Base-by-base conservation (phyloP, 805 yeast genomes). In the Kodamaea hsintzibuensis region DNA sequence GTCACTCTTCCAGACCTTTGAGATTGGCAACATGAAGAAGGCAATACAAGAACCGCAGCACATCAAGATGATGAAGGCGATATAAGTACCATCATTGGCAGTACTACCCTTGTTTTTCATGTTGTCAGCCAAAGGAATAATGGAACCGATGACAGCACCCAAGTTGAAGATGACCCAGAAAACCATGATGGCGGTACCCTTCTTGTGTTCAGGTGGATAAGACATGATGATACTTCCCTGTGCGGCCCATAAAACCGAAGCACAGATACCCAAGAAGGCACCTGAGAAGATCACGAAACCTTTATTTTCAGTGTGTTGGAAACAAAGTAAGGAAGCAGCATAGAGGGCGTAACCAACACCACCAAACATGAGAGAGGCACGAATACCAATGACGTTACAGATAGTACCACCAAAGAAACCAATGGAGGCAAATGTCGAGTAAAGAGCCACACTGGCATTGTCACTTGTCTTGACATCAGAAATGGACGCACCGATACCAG, bases 111-210 rank as follows among this genome's bases (percentile, higher is more conserved):
- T 64, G 50, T 70, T 69, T 49, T 79, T 63, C 60, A 82, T 65
- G 60, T 79, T 81, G 60, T 80, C 75, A 44, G 76, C 83, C 62
- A 83, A 76, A n/a, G 87, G 85, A 58, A 83, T 78, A 44, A 81
- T 68, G 13, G 81, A 69, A 46, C 88, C 88, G 58, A 83, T 80
- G 51, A 83, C 86, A 10, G 82, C 83, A 64, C 87, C 88, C 56
- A 81, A 67, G 67, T 82, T 81, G 72, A 83, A 83, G 52, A 83
- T 82, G 57, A 80, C 72, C 87, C 87, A 83, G 64, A 82, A 83
- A 14, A 77, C 67, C 74, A 80, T 79, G 49, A 83, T 74, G 49
- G 79, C 82, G 35, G 67, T 67, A 46, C 84, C 87, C 68, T 83
- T 83, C n/a, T 57, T 68, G 37, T 67, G 61, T 66, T 83, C 87